Evolutionary conservation across 1,284 basidiomycete species (phyloP).

Genomic region (Ustilago curta): DNA sequence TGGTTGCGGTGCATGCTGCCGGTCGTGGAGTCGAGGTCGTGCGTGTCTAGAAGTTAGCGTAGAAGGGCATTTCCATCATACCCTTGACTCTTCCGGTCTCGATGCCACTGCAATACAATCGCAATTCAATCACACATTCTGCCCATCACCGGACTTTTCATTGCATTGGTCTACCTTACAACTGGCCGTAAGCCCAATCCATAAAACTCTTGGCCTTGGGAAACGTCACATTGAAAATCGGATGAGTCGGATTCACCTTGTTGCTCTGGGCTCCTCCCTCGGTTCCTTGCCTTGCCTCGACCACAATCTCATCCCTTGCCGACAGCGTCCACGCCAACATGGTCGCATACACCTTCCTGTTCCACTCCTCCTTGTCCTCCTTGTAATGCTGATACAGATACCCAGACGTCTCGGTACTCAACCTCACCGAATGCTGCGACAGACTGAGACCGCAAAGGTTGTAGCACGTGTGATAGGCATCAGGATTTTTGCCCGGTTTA

Average conservation of each 20-base stretch:
- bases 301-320: conserved; percentile 27
- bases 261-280: conserved; percentile 28
- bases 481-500: conserved; percentile 87
- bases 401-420: conserved; percentile 36
- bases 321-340: conserved; percentile 50
- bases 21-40: conserved; percentile 43
- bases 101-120: background rate
- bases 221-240: conserved; percentile 61
- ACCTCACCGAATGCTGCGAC: conserved; percentile 57
- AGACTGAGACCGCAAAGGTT: conserved; percentile 65
- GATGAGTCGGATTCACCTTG: conserved; percentile 55
- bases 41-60: no score
- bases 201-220: conserved; percentile 52
- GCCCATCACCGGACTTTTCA: background rate
- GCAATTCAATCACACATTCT: background rate
- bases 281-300: conserved; percentile 26
- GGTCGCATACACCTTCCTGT: conserved; percentile 40
- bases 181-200: conserved; percentile 58
- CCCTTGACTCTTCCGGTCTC: background rate
- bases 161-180: conserved; percentile 2
- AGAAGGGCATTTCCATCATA: no score
- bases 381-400: conserved; percentile 17
- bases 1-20: conserved; percentile 72
- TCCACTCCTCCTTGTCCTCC: conserved; percentile 34
- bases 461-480: conserved; percentile 69